Percentiles rank a stretch among this genome's conserved stretches.
These are phyloP conservation scores for Puccinellia tenuiflora DNA, from an alignment of 176 grass and related monocot genomes.

Conservation along the genomic window DNA sequence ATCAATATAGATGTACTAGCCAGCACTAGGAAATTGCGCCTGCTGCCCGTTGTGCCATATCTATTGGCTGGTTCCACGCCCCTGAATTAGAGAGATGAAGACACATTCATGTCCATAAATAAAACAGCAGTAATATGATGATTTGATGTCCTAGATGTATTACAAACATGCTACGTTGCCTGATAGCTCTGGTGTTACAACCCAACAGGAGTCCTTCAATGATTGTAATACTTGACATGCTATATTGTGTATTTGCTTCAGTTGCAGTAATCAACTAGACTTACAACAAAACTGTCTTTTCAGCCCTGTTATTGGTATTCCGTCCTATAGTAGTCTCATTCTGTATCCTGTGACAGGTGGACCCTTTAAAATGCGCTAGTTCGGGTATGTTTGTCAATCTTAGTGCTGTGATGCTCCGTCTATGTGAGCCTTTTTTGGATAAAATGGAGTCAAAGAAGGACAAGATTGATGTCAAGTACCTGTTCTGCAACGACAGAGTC, in stretches of 20 bases:
- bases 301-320: neutral
- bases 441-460: constrained; percentile 67
- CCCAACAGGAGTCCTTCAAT: neutral
- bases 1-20: neutral
- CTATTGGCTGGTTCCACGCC: neutral
- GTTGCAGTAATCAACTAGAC: neutral
- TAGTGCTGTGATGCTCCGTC: constrained; percentile 80
- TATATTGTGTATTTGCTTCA: neutral
- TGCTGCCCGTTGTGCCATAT: neutral
- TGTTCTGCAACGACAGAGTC: constrained; percentile 71
- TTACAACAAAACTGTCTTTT: neutral
- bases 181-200: neutral
- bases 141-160: neutral
- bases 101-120: too few relatives aligned
- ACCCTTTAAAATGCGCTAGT: constrained; percentile 77
- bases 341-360: constrained; percentile 52
- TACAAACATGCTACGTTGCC: neutral
- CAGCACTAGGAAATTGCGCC: neutral
- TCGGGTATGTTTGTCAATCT: constrained; percentile 97
- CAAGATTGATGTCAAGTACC: constrained; percentile 84
- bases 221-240: neutral
- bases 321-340: neutral
- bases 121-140: too few relatives aligned
- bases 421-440: constrained; percentile 91
- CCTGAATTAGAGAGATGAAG: too few relatives aligned